Percentiles rank a stretch among this genome's conserved stretches.
phyloP scores from a whole-genome alignment of 805 yeast species.

The Lipomyces sp. region DNA sequence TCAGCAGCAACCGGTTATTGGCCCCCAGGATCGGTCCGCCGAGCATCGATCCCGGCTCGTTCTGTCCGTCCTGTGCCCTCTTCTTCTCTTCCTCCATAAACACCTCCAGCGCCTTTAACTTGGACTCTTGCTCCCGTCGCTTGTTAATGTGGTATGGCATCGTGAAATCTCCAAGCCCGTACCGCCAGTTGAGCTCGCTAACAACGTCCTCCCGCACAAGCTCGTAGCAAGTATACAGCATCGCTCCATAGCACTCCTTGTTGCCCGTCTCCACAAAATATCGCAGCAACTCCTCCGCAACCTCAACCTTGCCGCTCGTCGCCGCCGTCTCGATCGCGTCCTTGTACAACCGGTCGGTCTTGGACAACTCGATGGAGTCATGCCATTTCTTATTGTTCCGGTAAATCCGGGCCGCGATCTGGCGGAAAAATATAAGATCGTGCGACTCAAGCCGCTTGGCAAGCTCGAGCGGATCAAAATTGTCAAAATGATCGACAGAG shows the following conservation, averaged over 20 bases:
- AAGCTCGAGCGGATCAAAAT: slow-evolving; percentile 88
- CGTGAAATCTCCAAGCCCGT: slow-evolving; percentile 77
- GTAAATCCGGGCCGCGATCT: slow-evolving; percentile 91
- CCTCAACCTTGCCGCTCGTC: slow-evolving; percentile 72
- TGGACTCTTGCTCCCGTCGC: slow-evolving; percentile 75
- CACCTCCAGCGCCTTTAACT: slow-evolving; percentile 64
- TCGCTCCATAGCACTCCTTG: slow-evolving; percentile 91
- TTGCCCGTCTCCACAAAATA: slow-evolving; percentile 97
- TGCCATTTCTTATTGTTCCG: slow-evolving; percentile 92
- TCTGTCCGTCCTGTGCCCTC: slow-evolving; percentile 52
- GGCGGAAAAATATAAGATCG: slow-evolving; percentile 88
- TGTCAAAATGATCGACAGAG: slow-evolving; percentile 85
- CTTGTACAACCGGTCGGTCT: slow-evolving; percentile 91
- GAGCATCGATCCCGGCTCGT: slow-evolving; percentile 53
- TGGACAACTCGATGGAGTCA: slow-evolving; percentile 85
- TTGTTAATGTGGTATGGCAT: slow-evolving; percentile 91
- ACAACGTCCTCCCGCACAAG: slow-evolving; percentile 81
- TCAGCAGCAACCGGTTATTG: slow-evolving; percentile 33
- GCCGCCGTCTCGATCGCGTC: slow-evolving; percentile 94
- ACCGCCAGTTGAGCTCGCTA: slow-evolving; percentile 88
- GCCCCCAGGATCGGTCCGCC: slow-evolving; percentile 42
- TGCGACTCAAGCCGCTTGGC: slow-evolving; percentile 94
- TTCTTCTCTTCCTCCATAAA: slow-evolving; percentile 75
- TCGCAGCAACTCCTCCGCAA: slow-evolving; percentile 84
- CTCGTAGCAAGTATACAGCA: slow-evolving; percentile 83